Evolutionary conservation across 208 protist genomes (phyloP).

Genomic region (Polymyxa betae): DNA sequence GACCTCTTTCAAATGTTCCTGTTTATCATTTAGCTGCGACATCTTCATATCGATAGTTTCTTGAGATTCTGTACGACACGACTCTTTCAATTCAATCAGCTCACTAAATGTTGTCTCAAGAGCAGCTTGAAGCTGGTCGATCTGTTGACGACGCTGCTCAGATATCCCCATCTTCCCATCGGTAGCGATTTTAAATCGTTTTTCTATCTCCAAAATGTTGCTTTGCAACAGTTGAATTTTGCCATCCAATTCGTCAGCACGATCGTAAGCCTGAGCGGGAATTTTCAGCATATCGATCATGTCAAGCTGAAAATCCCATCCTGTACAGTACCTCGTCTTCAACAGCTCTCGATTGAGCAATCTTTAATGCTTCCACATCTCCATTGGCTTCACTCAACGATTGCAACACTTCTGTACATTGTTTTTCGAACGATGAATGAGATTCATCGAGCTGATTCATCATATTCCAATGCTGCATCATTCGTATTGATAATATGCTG

Average conservation of each 20-base stretch:
- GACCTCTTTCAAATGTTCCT: slow-evolving; percentile 21
- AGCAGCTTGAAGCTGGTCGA: background rate
- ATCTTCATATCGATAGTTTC: background rate
- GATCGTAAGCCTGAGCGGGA: background rate
- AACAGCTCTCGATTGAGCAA: background rate
- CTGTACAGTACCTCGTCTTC: slow-evolving; percentile 5
- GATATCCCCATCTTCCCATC: background rate
- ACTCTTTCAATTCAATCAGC: background rate
- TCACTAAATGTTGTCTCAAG: background rate
- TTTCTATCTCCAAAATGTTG: background rate
- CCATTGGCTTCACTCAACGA: background rate
- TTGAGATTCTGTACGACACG: background rate
- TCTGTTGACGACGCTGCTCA: background rate
- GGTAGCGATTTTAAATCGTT: background rate
- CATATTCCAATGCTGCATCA: background rate
- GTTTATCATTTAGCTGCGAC: background rate
- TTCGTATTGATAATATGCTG: background rate
- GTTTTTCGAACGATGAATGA: background rate
- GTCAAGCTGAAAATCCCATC: background rate
- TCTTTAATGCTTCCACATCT: background rate
- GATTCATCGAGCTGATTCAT: background rate
- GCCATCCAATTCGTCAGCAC: slow-evolving; percentile 7
- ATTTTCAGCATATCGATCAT: no score
- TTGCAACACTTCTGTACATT: background rate
- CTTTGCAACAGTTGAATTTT: background rate